Evolutionary conservation across 768 basidiomycete genomes (phyloP).

Genomic region (Hydnum rufescens): DNA sequence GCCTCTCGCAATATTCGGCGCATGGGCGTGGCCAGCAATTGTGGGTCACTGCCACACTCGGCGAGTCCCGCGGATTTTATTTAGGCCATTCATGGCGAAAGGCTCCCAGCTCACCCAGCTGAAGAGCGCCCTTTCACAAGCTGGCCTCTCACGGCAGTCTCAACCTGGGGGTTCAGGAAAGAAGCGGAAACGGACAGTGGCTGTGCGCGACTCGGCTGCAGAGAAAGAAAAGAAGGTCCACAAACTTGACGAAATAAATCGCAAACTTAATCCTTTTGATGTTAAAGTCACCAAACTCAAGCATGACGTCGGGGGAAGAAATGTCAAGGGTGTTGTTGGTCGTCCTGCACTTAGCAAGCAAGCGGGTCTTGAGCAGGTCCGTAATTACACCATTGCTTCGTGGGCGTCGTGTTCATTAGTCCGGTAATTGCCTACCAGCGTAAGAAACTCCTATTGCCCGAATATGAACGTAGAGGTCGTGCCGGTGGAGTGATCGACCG

Average conservation of each 20-base stretch:
- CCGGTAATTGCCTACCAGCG: slow-evolving; percentile 40
- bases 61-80: too few species aligned
- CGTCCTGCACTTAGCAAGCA: slow-evolving; percentile 77
- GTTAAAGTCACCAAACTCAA: slow-evolving; percentile 79
- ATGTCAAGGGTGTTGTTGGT: slow-evolving; percentile 63
- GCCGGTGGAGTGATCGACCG: slow-evolving; percentile 83
- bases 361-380: slow-evolving; percentile 73
- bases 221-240: slow-evolving; percentile 60
- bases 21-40: too few species aligned
- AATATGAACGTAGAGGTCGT: slow-evolving; percentile 61
- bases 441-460: slow-evolving; percentile 72
- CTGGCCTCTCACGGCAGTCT: slow-evolving; percentile 49
- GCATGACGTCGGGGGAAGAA: slow-evolving; percentile 81
- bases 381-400: slow-evolving; percentile 12
- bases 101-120: slow-evolving; percentile 76
- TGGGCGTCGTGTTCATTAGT: too few species aligned
- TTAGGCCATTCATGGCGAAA: background rate
- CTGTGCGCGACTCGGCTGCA: slow-evolving; percentile 28
- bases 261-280: slow-evolving; percentile 85
- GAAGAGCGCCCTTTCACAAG: slow-evolving; percentile 60
- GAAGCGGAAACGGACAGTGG: slow-evolving; percentile 45
- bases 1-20: too few species aligned
- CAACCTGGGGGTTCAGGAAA: slow-evolving; percentile 29
- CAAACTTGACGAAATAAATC: slow-evolving; percentile 66
- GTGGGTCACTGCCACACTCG: too few species aligned